phyloP scores from a whole-genome alignment of 2,329 filamentous ascomycete genomes.

The Neofusicoccum ribis region DNA sequence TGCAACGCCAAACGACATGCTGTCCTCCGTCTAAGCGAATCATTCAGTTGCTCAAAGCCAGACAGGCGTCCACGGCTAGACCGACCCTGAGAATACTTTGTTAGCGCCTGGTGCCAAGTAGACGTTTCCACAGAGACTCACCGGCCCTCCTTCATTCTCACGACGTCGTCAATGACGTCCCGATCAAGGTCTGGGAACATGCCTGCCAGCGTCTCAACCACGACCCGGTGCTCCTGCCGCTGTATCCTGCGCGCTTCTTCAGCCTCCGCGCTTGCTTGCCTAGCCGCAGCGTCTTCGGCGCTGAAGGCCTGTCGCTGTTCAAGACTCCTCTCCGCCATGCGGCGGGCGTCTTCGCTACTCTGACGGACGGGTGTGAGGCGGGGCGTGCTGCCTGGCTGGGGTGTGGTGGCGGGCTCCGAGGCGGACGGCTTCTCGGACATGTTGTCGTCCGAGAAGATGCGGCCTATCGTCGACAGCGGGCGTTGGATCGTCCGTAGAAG shows the following conservation, averaged over 20 bases:
- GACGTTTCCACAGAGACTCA: conserved; percentile 49
- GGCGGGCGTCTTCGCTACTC: conserved; percentile 36
- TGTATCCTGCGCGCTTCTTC: conserved; percentile 85
- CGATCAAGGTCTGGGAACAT: conserved; percentile 97
- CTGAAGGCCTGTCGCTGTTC: conserved; percentile 49
- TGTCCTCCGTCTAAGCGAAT: background rate
- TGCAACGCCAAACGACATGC: conserved; percentile 1
- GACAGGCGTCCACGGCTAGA: conserved; percentile 50
- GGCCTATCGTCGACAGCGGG: conserved; percentile 85
- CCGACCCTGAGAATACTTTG: conserved; percentile 38
- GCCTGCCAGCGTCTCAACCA: conserved; percentile 89
- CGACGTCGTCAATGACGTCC: conserved; percentile 95
- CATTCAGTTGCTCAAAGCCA: conserved; percentile 41
- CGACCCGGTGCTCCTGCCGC: conserved; percentile 79
- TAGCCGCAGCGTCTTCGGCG: conserved; percentile 83
- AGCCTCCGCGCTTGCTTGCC: conserved; percentile 85
- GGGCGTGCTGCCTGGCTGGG: conserved; percentile 49
- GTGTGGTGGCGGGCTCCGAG: conserved; percentile 42
- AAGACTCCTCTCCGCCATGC: conserved; percentile 20
- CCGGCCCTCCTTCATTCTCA: conserved; percentile 92
- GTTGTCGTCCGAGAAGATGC: conserved; percentile 82
- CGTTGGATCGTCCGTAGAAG: conserved; percentile 87
- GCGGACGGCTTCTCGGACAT: conserved; percentile 26
- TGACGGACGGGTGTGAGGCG: conserved; percentile 51
- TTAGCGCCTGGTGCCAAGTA: background rate